Evolutionary conservation across 2,329 filamentous ascomycete species (phyloP).

Genomic region (Apiospora arundinis): DNA sequence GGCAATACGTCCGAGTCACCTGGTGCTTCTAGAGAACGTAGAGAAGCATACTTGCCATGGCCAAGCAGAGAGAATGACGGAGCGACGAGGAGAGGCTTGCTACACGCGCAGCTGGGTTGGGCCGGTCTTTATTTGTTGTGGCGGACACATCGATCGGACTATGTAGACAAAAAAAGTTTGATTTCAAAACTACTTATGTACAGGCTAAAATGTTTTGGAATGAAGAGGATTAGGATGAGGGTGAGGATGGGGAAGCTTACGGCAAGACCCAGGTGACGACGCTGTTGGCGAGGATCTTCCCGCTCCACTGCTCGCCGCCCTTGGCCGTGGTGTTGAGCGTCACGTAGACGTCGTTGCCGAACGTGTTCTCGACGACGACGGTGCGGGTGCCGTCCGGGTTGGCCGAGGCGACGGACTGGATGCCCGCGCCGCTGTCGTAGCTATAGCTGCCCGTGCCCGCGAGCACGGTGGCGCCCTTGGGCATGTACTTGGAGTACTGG

Average conservation of each 20-base stretch:
- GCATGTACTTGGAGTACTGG: constrained; percentile 57
- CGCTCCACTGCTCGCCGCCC: constrained; percentile 47
- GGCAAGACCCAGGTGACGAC: constrained; percentile 49
- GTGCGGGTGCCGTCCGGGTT: constrained; percentile 54
- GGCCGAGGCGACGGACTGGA: constrained; percentile 53
- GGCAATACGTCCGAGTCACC: no score
- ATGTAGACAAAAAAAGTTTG: background rate
- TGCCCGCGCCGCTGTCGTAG: constrained; percentile 44
- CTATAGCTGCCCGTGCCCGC: constrained; percentile 51
- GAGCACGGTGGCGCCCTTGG: constrained; percentile 50
- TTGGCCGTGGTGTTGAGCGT: constrained; percentile 40
- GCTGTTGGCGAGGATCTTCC: constrained; percentile 41
- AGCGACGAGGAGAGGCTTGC: no score
- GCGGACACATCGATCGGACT: background rate
- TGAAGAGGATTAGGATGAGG: no score
- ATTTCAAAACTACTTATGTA: constrained; percentile 12
- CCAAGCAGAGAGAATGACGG: background rate
- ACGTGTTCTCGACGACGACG: constrained; percentile 55
- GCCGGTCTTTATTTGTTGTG: background rate
- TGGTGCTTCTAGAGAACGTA: background rate
- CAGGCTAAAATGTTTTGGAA: background rate
- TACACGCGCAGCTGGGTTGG: no score
- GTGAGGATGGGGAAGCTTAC: constrained; percentile 24
- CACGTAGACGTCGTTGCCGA: constrained; percentile 51
- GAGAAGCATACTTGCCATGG: background rate